phyloP scores from a whole-genome alignment of 2,329 filamentous ascomycete species.

The Fusarium piperis region DNA sequence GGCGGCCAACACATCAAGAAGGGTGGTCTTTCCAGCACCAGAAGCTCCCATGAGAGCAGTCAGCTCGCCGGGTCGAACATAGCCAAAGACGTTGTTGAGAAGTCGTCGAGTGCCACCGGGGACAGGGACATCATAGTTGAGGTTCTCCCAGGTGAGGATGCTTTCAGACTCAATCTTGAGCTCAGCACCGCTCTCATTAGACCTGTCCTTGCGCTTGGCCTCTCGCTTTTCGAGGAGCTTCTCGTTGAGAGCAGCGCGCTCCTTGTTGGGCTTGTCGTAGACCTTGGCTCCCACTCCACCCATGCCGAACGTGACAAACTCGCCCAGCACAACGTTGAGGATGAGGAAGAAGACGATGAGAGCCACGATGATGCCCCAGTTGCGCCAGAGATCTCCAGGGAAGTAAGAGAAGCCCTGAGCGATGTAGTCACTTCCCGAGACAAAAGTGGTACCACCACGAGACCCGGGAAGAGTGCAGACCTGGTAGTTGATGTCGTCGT shows the following conservation, averaged over 20 bases:
- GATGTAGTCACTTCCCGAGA: constrained; percentile 77
- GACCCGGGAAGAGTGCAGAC: constrained; percentile 84
- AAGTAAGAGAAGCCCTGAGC: constrained; percentile 73
- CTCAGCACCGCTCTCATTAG: constrained; percentile 57
- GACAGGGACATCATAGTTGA: constrained; percentile 79
- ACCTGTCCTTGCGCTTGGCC: constrained; percentile 59
- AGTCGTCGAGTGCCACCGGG: constrained; percentile 65
- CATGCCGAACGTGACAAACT: constrained; percentile 80
- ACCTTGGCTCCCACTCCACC: constrained; percentile 84
- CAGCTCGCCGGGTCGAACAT: constrained; percentile 79
- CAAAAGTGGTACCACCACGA: constrained; percentile 67
- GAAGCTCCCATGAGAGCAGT: constrained; percentile 86
- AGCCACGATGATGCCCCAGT: constrained; percentile 82
- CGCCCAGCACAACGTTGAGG: constrained; percentile 81
- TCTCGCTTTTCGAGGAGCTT: constrained; percentile 69
- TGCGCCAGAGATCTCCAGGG: constrained; percentile 78
- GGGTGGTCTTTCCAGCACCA: constrained; percentile 87
- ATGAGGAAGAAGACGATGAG: constrained; percentile 80
- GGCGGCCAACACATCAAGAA: constrained; percentile 77
- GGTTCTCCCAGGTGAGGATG: constrained; percentile 85
- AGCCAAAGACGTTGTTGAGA: constrained; percentile 69
- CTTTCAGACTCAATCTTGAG: constrained; percentile 68
- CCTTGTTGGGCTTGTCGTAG: constrained; percentile 75
- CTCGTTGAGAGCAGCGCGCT: constrained; percentile 72
- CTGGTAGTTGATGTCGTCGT: constrained; percentile 77